These are phyloP conservation scores for Paraconiothyrium sp. DNA, from an alignment of 2,329 filamentous ascomycete species.

Conservation along the genomic window DNA sequence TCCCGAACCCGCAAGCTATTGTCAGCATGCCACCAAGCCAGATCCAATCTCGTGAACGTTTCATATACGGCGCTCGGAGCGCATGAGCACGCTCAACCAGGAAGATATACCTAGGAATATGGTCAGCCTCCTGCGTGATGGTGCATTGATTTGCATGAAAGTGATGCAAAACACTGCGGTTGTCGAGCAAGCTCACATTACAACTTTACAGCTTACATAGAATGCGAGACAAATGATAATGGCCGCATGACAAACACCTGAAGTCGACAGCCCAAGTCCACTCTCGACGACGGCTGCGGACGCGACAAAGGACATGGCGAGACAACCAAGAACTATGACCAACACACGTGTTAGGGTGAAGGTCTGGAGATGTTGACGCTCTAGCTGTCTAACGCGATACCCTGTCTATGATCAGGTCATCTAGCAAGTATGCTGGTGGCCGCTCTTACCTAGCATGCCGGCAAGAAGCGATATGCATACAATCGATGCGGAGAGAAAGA, in stretches of 20 bases:
- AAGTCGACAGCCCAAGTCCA: constrained; percentile 40
- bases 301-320: constrained; percentile 48
- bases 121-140: not conserved
- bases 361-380: constrained; percentile 8
- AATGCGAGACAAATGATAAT: constrained; percentile 52
- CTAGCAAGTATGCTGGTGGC: not conserved
- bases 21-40: constrained; percentile 45
- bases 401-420: constrained; percentile 23
- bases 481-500: constrained; percentile 30
- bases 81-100: constrained; percentile 54
- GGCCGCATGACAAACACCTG: constrained; percentile 41
- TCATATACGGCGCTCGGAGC: constrained; percentile 45
- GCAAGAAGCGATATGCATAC: constrained; percentile 41
- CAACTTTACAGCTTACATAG: constrained; percentile 45
- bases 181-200: constrained; percentile 25
- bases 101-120: constrained; percentile 50
- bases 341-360: constrained; percentile 36
- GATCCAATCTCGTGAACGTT: constrained; percentile 44
- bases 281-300: constrained; percentile 45
- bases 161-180: not conserved
- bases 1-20: constrained; percentile 39
- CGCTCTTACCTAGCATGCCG: constrained; percentile 32
- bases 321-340: constrained; percentile 46
- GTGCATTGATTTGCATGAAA: not conserved
- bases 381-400: constrained; percentile 26